Evolutionary conservation across 306 rosid genomes (phyloP).

Genomic region (Dalbergia cochinchinensis): DNA sequence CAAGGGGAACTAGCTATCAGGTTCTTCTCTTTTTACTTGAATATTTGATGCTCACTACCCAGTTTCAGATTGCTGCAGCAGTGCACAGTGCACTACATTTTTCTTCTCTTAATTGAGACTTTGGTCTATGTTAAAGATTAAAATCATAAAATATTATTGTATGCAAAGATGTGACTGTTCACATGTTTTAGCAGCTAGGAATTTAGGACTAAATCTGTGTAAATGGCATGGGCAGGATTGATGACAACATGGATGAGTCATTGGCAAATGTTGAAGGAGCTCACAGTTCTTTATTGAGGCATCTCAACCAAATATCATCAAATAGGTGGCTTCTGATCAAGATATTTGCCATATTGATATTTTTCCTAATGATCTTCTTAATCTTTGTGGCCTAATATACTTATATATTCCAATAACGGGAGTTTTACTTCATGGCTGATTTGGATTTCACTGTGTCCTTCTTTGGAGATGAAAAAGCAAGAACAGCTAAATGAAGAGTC

Average conservation of each 20-base stretch:
- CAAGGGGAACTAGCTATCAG: conserved; percentile 99
- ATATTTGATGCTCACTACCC: conserved; percentile 4
- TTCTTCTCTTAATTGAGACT: conserved; percentile 17
- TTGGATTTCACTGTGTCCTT: conserved; percentile 39
- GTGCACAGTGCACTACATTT: background rate
- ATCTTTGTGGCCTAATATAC: conserved; percentile 76
- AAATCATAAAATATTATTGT: conserved; percentile 14
- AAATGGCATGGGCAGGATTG: conserved; percentile 71
- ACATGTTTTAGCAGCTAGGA: conserved; percentile 33
- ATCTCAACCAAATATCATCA: conserved; percentile 86
- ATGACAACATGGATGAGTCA: conserved; percentile 94
- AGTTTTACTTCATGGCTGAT: conserved; percentile 37
- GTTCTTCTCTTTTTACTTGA: conserved; percentile 56
- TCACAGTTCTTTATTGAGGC: conserved; percentile 79
- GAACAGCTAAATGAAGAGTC: conserved; percentile 43
- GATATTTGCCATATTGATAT: conserved; percentile 76
- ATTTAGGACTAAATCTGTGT: conserved; percentile 43
- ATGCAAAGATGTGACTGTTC: conserved; percentile 24
- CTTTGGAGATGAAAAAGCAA: conserved; percentile 29
- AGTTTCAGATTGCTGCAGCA: conserved; percentile 4
- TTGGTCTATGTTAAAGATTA: conserved; percentile 16
- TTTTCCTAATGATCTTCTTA: conserved; percentile 78
- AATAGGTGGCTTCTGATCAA: conserved; percentile 91
- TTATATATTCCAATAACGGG: conserved; percentile 28
- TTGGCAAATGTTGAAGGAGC: conserved; percentile 94